Conservation (phyloP, 306 rosid genomes). For the Quercus parvula region DNA sequence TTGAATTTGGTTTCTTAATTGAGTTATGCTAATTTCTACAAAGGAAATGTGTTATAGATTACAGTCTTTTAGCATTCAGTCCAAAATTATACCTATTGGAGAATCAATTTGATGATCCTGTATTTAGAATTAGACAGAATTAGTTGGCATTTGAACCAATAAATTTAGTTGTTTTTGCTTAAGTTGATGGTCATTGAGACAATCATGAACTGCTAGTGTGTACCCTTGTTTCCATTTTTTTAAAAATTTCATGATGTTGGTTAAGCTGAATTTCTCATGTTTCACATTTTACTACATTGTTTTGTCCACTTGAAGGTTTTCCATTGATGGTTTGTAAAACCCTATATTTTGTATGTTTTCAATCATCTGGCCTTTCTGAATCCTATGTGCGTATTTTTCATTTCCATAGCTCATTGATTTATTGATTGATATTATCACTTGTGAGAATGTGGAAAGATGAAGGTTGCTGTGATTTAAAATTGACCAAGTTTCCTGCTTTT, state of each 20-base stretch:
- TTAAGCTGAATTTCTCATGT: background rate
- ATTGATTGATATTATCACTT: background rate
- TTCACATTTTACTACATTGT: background rate
- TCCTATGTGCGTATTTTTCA: background rate
- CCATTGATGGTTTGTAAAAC: background rate
- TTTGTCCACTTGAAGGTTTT: background rate
- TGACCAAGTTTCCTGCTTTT: slow-evolving; percentile 14
- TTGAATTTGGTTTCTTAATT: background rate
- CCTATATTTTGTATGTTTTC: background rate
- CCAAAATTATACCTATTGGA: background rate
- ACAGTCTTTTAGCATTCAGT: background rate
- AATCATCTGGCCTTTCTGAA: background rate
- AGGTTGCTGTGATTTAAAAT: background rate
- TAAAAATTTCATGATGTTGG: background rate
- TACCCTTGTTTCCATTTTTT: background rate
- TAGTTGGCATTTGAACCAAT: background rate
- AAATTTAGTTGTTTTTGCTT: background rate
- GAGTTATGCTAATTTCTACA: background rate
- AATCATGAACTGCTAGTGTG: background rate
- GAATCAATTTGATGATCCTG: background rate
- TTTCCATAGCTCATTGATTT: background rate
- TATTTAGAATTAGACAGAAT: background rate
- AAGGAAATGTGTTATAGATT: background rate
- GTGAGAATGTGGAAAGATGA: background rate
- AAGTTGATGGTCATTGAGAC: background rate